Conservation (phyloP, 495 filamentous ascomycete genomes). For the Penicillium argentinense region DNA sequence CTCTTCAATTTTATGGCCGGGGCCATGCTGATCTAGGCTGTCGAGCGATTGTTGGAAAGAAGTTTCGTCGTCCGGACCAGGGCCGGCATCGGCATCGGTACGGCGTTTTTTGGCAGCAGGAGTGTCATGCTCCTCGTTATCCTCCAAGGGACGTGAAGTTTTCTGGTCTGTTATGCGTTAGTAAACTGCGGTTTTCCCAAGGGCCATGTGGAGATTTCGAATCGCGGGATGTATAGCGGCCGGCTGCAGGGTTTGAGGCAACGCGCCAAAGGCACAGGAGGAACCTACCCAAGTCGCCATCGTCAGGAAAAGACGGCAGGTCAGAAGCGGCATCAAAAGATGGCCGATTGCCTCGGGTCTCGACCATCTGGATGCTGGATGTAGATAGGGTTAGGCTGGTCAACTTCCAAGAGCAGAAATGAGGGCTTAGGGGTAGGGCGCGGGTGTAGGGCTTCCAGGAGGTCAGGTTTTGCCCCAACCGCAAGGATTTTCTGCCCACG, state of each 20-base stretch:
- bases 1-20: conserved; percentile 44
- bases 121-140: conserved; percentile 37
- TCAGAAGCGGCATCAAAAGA: conserved; percentile 35
- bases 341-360: conserved; percentile 27
- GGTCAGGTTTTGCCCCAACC: conserved; percentile 14
- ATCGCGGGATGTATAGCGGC: not conserved
- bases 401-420: conserved; percentile 53
- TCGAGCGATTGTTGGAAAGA: conserved; percentile 15
- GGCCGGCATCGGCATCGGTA: no score
- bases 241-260: not conserved
- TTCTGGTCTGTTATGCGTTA: conserved; percentile 25
- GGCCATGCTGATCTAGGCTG: conserved; percentile 23
- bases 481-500: conserved; percentile 31
- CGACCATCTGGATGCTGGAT: conserved; percentile 34
- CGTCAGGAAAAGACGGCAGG: conserved; percentile 33
- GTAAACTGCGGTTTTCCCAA: not conserved
- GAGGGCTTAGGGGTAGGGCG: conserved; percentile 56
- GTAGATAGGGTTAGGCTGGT: conserved; percentile 24
- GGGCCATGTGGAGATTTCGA: not conserved
- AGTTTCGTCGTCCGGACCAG: conserved; percentile 27
- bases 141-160: conserved; percentile 31
- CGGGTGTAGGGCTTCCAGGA: conserved; percentile 32
- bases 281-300: conserved; percentile 39
- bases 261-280: not conserved
- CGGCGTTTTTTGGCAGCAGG: conserved; percentile 46